phyloP scores from a whole-genome alignment of 2,329 filamentous ascomycete genomes.

The Pleurostoma richardsiae region DNA sequence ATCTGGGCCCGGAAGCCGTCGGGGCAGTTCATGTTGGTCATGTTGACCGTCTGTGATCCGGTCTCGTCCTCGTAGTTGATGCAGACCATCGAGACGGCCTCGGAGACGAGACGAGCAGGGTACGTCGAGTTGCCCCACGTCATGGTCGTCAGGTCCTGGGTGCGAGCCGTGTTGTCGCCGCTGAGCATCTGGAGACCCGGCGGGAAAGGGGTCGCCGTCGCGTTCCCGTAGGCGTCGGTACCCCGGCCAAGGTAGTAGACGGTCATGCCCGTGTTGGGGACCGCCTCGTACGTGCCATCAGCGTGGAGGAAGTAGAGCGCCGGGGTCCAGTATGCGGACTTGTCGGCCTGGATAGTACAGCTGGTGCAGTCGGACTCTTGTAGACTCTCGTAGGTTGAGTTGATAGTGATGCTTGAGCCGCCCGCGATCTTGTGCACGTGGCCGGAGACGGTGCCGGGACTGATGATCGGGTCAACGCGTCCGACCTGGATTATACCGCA shows the following conservation, averaged over 20 bases:
- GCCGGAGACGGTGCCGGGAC: constrained; percentile 38
- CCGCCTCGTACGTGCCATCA: constrained; percentile 48
- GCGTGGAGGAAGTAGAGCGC: constrained; percentile 50
- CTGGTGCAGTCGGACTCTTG: constrained; percentile 48
- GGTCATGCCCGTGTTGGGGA: constrained; percentile 44
- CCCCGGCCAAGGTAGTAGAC: constrained; percentile 60
- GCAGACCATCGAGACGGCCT: constrained; percentile 22
- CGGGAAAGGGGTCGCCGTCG: constrained; percentile 39
- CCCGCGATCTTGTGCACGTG: constrained; percentile 55
- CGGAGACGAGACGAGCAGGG: constrained; percentile 22
- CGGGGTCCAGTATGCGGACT: constrained; percentile 59
- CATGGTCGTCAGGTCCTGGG: constrained; percentile 17
- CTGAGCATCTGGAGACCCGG: constrained; percentile 55
- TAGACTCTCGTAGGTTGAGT: constrained; percentile 37
- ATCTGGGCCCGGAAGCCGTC: constrained; percentile 55
- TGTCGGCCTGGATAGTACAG: constrained; percentile 52
- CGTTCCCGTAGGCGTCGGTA: constrained; percentile 36
- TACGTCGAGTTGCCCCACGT: constrained; percentile 26
- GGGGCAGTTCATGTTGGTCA: constrained; percentile 51
- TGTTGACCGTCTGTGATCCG: constrained; percentile 38
- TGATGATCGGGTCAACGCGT: constrained; percentile 52
- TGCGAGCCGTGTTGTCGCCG: constrained; percentile 39
- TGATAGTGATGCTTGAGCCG: constrained; percentile 46
- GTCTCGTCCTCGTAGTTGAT: constrained; percentile 13
- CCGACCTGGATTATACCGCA: constrained; percentile 30